Base-by-base conservation (phyloP, 768 basidiomycete genomes). In the Naganishia onofrii region DNA sequence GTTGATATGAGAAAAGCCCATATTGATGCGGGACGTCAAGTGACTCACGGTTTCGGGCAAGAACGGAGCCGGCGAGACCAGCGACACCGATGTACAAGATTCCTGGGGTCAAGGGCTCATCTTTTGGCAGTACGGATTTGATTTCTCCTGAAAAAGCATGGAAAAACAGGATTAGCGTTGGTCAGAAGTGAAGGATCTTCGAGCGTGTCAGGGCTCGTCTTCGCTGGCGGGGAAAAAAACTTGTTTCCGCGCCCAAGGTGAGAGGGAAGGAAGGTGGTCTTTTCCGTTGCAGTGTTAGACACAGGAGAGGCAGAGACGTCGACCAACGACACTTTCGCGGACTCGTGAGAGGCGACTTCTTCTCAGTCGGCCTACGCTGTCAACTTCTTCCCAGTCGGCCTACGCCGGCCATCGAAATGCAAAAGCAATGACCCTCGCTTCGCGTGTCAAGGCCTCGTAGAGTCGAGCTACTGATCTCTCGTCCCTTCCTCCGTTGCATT, bases 51-150 rank as follows among this genome's bases (percentile, higher is more conserved):
- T 89, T 90, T 52, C 93, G 89, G 0, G 90, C 87, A 68, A 97
- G 74, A 75, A 98, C 89, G 68, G 93, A 93, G 1, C 90, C 92
- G 3, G 90, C 89, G 57, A 98, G 87, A 17, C 92, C 88, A 2
- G 92, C 88, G 58, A 98, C 86, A 58, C 92, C 91, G 55, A 91
- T 89, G 83, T 95, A 97, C 66, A 97, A 88, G 5, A 90, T 76
- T n/a, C 90, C 92, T 0, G 94, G 94, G 12, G 89, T 92, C 32
- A 96, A 86, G 0, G 88, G 84, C 82, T 97, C 95, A 66, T 89
- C 84, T 0, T 88, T 85, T 0, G 91, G 88, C 17, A 92, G 82
- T 74, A 98, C 86, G 7, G 89, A 86, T 80, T 93, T 93, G 36
- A 97, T 83, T 72, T 92, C 88, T 70, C 84, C 93, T 95, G 78